Evolutionary conservation across 306 rosid species (phyloP), one percentile per base, ranked within the genome.

Genomic region (Medicago ruthenica): DNA sequence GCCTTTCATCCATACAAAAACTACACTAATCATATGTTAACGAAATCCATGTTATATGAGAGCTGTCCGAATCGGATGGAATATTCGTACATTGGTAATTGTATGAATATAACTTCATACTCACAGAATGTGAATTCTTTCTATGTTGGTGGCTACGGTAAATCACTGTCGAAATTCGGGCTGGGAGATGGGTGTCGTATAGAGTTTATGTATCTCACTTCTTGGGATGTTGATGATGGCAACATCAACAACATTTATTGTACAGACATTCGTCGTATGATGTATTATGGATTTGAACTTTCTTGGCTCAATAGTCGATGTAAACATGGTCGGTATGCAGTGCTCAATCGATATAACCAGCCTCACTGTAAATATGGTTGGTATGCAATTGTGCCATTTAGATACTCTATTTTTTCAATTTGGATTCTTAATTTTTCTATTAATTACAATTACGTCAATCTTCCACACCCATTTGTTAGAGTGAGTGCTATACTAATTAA

Each of bases 261-360:
- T 3, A 41, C 2, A 1, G 47, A 40, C 34, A 41, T 66, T 0
- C 54, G 12, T 12, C 34, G 14, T 10, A 18, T 17, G 70, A 0
- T 64, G 50, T 41, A 16, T 39, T 64, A 64, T 39, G 70, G 70
- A 41, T 39, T 64, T 64, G 41, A 64, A 64, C 50, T 64, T 37
- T 39, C 70, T 64, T 64, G 51, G 70, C 1, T 17, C 70, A 39
- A 64, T 6, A 1, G n/a, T 39, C 27, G 1, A 9, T 64, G 70
- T 64, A 10, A 39, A 39, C 1, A 37, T n/a, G 41, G 41, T 6
- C 10, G 31, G 34, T 0, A 0, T 55, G 6, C 3, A 18, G 4
- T 18, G 11, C 2, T 54, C 4, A 6, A 6, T 18, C 12, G 17
- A 2, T 7, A 53, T 17, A 53, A 4, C 2, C 54, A 48, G 37